Evolutionary conservation across 2,329 filamentous ascomycete species (phyloP).

Genomic region (Fusarium buxicola): DNA sequence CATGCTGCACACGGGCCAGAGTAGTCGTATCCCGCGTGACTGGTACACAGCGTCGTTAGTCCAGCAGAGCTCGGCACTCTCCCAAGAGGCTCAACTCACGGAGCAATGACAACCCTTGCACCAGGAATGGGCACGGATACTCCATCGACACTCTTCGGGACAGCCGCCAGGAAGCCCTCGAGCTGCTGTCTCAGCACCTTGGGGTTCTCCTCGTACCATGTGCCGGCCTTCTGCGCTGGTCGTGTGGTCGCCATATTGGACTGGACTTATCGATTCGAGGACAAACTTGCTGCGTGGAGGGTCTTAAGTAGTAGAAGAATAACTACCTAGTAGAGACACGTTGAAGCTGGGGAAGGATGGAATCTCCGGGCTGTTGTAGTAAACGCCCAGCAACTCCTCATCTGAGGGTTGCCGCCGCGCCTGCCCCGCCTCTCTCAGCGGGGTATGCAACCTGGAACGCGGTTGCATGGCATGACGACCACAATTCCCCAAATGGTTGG

Average conservation of each 20-base stretch:
- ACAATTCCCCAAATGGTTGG: neutral
- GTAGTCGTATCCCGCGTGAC: slow-evolving; percentile 93
- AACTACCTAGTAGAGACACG: no score
- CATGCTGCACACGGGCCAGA: slow-evolving; percentile 93
- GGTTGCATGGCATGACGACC: neutral
- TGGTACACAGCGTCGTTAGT: slow-evolving; percentile 52
- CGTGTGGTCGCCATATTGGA: slow-evolving; percentile 47
- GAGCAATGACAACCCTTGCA: slow-evolving; percentile 89
- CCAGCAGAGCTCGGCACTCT: no score
- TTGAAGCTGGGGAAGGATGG: no score
- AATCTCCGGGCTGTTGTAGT: no score
- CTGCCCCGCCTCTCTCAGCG: slow-evolving; percentile 14
- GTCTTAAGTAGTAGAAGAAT: no score
- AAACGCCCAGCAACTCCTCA: no score
- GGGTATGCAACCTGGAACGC: slow-evolving; percentile 9
- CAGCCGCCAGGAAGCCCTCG: slow-evolving; percentile 77
- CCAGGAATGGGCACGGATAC: slow-evolving; percentile 72
- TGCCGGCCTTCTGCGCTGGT: slow-evolving; percentile 80
- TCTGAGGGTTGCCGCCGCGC: no score
- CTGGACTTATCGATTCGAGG: neutral
- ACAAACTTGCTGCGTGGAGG: no score
- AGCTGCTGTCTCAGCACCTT: slow-evolving; percentile 74
- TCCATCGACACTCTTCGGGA: slow-evolving; percentile 73
- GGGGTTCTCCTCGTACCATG: slow-evolving; percentile 81
- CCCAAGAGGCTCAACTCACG: slow-evolving; percentile 71